Evolutionary conservation across 257 asterid species (phyloP).

Genomic region (Marsdenia floribunda): DNA sequence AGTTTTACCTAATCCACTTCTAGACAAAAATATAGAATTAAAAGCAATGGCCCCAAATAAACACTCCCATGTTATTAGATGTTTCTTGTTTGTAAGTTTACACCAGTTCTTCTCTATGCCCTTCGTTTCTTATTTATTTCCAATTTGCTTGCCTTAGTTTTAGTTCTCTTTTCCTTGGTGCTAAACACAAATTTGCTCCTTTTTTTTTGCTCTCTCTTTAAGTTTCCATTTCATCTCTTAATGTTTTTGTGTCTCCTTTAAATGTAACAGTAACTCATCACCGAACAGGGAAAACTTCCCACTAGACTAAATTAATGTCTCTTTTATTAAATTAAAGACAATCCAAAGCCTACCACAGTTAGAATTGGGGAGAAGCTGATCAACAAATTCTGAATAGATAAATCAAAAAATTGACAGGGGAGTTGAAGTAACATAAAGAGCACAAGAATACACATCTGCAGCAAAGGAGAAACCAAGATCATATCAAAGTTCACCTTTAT

Average conservation of each 20-base stretch:
- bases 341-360: neutral
- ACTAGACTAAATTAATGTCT: neutral
- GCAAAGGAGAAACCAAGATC: neutral
- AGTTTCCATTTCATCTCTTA: neutral
- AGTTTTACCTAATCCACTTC: neutral
- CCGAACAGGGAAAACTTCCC: neutral
- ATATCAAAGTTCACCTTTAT: constrained; percentile 55
- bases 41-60: neutral
- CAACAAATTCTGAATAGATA: neutral
- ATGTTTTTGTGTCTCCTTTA: neutral
- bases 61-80: neutral
- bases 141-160: no score
- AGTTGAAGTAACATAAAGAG: neutral
- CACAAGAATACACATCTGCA: neutral
- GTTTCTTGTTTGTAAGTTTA: neutral
- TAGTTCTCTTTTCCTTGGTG: neutral
- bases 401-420: neutral
- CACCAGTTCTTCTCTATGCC: neutral
- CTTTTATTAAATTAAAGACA: neutral
- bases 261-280: neutral
- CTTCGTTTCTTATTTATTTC: no score
- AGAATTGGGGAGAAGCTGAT: neutral
- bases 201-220: no score
- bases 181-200: neutral
- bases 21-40: neutral